Evolutionary conservation across 208 protist genomes (phyloP).

Genomic region (Leishmania tarentolae): DNA sequence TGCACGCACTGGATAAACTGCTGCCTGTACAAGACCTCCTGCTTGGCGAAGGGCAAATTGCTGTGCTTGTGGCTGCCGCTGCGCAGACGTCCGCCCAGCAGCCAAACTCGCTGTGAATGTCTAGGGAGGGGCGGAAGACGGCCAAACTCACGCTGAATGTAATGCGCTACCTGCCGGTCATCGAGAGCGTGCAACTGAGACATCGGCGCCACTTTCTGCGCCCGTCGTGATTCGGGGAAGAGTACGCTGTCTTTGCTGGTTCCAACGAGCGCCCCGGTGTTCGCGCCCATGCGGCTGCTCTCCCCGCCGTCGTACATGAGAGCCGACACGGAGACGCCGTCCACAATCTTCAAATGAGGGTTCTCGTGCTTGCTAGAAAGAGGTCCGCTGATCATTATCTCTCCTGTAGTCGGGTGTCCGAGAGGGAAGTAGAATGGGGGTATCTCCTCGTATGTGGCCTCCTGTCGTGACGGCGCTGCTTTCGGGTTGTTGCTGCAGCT

Average conservation of each 20-base stretch:
- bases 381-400: conserved; percentile 54
- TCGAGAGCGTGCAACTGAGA: conserved; percentile 59
- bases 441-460: conserved; percentile 69
- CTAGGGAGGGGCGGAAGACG: conserved; percentile 55
- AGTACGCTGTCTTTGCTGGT: conserved; percentile 15
- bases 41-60: conserved; percentile 45
- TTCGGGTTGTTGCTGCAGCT: conserved; percentile 14
- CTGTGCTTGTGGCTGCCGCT: conserved; percentile 14
- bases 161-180: conserved; percentile 55
- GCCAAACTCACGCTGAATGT: conserved; percentile 77
- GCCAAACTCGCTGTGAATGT: conserved; percentile 39
- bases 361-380: conserved; percentile 59
- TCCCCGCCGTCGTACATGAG: conserved; percentile 42
- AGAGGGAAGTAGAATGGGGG: conserved; percentile 88
- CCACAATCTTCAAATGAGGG: conserved; percentile 66
- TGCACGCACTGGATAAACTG: conserved; percentile 68
- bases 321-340: conserved; percentile 49
- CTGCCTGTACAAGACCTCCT: conserved; percentile 62
- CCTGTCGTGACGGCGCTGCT: not conserved
- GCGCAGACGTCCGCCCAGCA: conserved; percentile 38
- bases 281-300: conserved; percentile 14
- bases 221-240: conserved; percentile 10
- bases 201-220: conserved; percentile 40
- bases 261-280: conserved; percentile 13
- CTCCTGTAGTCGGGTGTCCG: conserved; percentile 42